These are phyloP conservation scores for Pestalotiopsis fici DNA, from an alignment of 2,329 filamentous ascomycete genomes.

Conservation along the genomic window DNA sequence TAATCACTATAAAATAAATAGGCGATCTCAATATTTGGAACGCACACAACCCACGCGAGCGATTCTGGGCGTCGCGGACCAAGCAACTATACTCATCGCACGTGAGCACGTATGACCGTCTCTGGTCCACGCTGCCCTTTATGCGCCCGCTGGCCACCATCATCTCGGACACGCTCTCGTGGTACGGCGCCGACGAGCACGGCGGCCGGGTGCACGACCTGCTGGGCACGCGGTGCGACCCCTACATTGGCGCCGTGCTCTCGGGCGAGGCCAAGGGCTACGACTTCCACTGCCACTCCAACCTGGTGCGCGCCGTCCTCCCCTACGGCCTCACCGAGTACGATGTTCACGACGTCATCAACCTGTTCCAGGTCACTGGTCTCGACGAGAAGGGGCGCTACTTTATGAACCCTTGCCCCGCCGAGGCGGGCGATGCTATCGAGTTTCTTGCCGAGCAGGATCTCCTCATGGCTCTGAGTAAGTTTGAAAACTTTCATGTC, in stretches of 20 bases:
- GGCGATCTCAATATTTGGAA: conserved; percentile 86
- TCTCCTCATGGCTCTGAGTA: conserved; percentile 61
- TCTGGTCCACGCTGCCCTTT: conserved; percentile 80
- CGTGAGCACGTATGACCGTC: conserved; percentile 68
- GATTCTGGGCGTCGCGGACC: conserved; percentile 81
- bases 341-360: conserved; percentile 84
- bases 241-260: conserved; percentile 77
- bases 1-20: too few relatives aligned
- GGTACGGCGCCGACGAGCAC: conserved; percentile 62
- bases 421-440: conserved; percentile 58
- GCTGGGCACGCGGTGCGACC: conserved; percentile 80
- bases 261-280: conserved; percentile 61
- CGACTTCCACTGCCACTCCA: conserved; percentile 84
- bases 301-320: conserved; percentile 72
- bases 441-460: conserved; percentile 83
- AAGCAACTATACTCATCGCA: conserved; percentile 78
- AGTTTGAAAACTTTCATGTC: conserved; percentile 17
- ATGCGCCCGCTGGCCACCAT: conserved; percentile 76
- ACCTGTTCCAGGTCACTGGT: conserved; percentile 84
- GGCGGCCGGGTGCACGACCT: conserved; percentile 76
- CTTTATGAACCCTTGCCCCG: conserved; percentile 70
- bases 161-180: conserved; percentile 63
- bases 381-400: conserved; percentile 72
- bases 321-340: conserved; percentile 69
- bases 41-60: conserved; percentile 72